These are phyloP conservation scores for thale cress (Arabidopsis thaliana) DNA, from an alignment of 345 rosid species.

Conservation along the genomic window DNA sequence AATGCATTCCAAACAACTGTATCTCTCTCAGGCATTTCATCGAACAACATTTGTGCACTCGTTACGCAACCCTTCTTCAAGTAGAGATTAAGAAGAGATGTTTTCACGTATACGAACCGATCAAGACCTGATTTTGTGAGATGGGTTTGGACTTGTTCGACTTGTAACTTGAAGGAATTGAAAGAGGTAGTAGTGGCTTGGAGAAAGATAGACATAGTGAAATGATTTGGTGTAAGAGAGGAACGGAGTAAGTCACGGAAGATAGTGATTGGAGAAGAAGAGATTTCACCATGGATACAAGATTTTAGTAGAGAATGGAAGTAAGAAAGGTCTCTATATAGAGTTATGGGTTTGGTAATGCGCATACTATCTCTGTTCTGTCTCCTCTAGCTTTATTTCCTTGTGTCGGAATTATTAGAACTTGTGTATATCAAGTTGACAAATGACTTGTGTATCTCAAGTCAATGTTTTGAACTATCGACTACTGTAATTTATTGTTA, in stretches of 20 bases:
- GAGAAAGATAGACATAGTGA: constrained; percentile 63
- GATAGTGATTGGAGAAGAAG: constrained; percentile 51
- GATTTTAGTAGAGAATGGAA: constrained; percentile 61
- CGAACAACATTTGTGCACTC: constrained; percentile 58
- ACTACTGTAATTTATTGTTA: too few relatives aligned
- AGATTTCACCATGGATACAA: constrained; percentile 42
- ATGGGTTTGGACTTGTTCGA: constrained; percentile 58
- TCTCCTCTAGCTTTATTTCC: background rate
- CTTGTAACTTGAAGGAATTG: constrained; percentile 38
- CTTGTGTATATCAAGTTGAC: too few relatives aligned
- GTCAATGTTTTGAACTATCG: too few relatives aligned
- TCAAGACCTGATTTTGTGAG: constrained; percentile 59
- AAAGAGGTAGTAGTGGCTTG: constrained; percentile 48
- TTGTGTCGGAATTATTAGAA: background rate
- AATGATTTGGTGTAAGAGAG: constrained; percentile 53
- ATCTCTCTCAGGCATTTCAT: constrained; percentile 72
- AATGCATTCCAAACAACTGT: constrained; percentile 79
- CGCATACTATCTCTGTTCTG: constrained; percentile 36
- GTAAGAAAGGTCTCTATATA: constrained; percentile 45
- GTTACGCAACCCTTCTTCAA: constrained; percentile 52
- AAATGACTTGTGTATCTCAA: too few relatives aligned
- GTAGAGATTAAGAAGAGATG: constrained; percentile 56
- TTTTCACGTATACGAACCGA: constrained; percentile 59
- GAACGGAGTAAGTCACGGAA: constrained; percentile 62
- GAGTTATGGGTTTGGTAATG: constrained; percentile 27